These are phyloP conservation scores for Rhododendron williamsianum DNA, from an alignment of 148 eudicot genomes.

Conservation along the genomic window DNA sequence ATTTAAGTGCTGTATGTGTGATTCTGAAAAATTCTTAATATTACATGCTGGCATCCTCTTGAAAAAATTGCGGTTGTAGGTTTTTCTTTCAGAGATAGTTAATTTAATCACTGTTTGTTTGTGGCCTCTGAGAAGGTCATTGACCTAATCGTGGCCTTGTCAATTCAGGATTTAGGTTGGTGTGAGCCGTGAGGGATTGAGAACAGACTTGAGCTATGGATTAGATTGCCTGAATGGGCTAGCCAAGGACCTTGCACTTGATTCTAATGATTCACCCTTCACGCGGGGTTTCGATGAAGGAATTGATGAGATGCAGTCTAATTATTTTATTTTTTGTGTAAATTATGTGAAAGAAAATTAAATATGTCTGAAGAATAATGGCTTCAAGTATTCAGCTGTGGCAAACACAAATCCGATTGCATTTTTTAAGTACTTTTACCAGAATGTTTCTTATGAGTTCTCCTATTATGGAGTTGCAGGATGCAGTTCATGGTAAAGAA, in stretches of 20 bases:
- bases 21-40: not conserved
- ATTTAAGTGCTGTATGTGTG: not conserved
- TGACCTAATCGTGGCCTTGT: not conserved
- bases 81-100: not conserved
- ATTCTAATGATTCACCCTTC: not conserved
- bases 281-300: not conserved
- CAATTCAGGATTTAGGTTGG: not conserved
- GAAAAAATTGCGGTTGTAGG: not conserved
- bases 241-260: not conserved
- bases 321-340: not conserved
- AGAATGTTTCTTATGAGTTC: not conserved
- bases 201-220: not conserved
- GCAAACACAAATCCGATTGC: not conserved
- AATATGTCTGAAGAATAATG: not conserved
- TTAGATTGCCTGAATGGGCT: not conserved
- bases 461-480: slow-evolving; percentile 33
- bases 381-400: not conserved
- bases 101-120: not conserved
- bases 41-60: not conserved
- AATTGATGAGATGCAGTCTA: not conserved
- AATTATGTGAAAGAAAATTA: not conserved
- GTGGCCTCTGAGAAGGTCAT: not conserved
- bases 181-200: not conserved
- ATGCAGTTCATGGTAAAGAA: slow-evolving; percentile 43
- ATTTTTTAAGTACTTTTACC: not conserved